Evolutionary conservation across 1,284 basidiomycete genomes (phyloP), one percentile per base, ranked within the genome.

Genomic region (Cryptococcus maquisensis): DNA sequence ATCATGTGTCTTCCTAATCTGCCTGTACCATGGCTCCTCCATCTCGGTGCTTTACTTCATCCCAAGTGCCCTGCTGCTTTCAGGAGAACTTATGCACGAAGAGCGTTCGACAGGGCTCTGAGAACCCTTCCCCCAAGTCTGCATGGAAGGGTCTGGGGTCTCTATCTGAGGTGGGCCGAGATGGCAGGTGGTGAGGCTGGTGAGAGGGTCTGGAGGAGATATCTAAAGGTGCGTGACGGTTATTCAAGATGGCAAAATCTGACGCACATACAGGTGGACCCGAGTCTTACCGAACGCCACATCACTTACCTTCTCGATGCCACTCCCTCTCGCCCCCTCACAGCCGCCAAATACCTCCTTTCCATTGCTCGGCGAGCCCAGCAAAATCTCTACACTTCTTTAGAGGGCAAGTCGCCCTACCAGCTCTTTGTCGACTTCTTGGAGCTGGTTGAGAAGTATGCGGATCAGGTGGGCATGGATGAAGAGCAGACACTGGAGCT

Each of bases 131-230:
- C 93, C 5, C 93, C 92, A 4, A 93, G 91, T 45, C 80, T 98
- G n/a, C 96, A 99, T 71, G 83, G 84, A 15, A 86, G 93, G 39
- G 83, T 98, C 61, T 99, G 96, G 96, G 84, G 88, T 20, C 81
- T 89, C 48, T 98, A 97, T 74, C 83, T 99, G n/a, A 80, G 88
- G 8, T 98, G 93, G 92, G 88, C 94, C 2, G 91, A 96, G 78
- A 73, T 80, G 26, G 83, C 82, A 67, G 90, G 90, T 53, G 91
- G 92, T n/a, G 77, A 84, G 47, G 90, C 90, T 0, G 88, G 87
- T 41, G 88, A 93, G 49, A 80, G 86, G 23, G 84, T 96, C 16
- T 98, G 95, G 79, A 83, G 94, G 55, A 83, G 96, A 40, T 98
- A 95, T 73, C 84, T 98, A 40, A 78, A 83, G 58, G 78, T 80